Base-by-base conservation (phyloP, 106 monocot genomes). In the Acorus calamus region DNA sequence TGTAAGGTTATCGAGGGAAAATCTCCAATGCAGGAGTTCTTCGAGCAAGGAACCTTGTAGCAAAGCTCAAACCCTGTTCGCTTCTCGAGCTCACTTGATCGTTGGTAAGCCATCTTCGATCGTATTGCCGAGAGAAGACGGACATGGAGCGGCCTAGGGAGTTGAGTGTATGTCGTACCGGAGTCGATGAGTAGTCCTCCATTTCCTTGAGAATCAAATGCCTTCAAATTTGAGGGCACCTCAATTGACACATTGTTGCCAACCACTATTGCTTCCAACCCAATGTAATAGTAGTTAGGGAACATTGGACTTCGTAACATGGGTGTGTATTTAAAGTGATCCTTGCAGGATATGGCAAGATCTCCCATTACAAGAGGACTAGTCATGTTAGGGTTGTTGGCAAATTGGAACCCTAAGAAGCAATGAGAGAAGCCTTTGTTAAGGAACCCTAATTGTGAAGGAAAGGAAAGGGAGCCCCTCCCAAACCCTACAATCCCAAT, bases 401-500 rank as follows among this genome's bases (percentile, higher is more conserved):
- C 67, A 46, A 53, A 78, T 52, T 68, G 67, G 44, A 73, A 78
- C 28, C 62, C 68, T 9, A 78, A 44, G 53, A 78, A 78, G 63
- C 78, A 78, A 44, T 78, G 73, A 42, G 73, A 78, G 67, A 78
- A 78, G 44, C 78, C 78, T 68, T 65, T 78, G 4, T 64, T 42
- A 41, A 78, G 63, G 51, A 73, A 69, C 4, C 78, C 78, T 4
- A 78, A 53, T 54, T 78, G 78, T 0, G 64, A 68, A 13, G 78
- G 73, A 7, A 78, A 52, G 43, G 78, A 78, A 7, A 73, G 73
- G 5, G 12, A 6, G 14, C 73, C 78, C 63, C 59, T 78, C 4
- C 78, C 78, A 58, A 78, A 73, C 3, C 77, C 77, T 14, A 56
- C 66, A 45, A 77, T 71, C 43, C 77, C 77, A 9, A 77, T 50